Evolutionary conservation across 257 asterid genomes (phyloP).

Genomic region (Sherardia arvensis): DNA sequence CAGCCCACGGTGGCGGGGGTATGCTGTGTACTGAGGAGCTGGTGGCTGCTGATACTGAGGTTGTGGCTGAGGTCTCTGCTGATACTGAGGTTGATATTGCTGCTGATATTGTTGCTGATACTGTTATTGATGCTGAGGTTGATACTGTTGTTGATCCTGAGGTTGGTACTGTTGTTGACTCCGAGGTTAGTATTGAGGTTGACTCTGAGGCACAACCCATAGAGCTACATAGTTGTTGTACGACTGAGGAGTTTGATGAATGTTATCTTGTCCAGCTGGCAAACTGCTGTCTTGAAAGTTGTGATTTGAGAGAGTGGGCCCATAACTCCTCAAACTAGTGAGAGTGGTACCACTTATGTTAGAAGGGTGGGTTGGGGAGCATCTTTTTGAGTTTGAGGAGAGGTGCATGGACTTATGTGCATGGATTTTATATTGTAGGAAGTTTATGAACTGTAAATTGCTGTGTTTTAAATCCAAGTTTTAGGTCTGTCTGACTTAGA

Average conservation of each 20-base stretch:
- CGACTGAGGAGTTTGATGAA: constrained; percentile 26
- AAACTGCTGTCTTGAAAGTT: constrained; percentile 21
- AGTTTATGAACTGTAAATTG: too few relatives aligned
- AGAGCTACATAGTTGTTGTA: constrained; percentile 67
- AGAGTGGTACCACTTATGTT: too few relatives aligned
- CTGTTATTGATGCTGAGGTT: constrained; percentile 4
- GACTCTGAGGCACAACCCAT: constrained; percentile 50
- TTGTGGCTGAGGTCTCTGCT: constrained; percentile 13
- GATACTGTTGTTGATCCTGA: constrained; percentile 16
- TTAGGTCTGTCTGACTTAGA: too few relatives aligned
- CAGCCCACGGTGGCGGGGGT: constrained; percentile 97
- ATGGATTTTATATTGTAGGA: too few relatives aligned
- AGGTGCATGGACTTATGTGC: too few relatives aligned
- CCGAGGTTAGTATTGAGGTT: constrained; percentile 12
- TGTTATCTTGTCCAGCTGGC: constrained; percentile 25
- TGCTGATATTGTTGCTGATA: background rate
- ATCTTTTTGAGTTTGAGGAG: too few relatives aligned
- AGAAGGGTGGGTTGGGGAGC: too few relatives aligned
- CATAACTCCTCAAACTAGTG: too few relatives aligned
- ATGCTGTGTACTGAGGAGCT: constrained; percentile 26
- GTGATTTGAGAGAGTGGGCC: constrained; percentile 20
- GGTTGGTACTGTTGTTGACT: too few relatives aligned
- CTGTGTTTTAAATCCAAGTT: too few relatives aligned
- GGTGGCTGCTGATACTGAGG: constrained; percentile 23
- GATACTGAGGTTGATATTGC: constrained; percentile 1